These are phyloP conservation scores for Boletus pseudopeckii DNA, from an alignment of 768 basidiomycete genomes.

Conservation along the genomic window DNA sequence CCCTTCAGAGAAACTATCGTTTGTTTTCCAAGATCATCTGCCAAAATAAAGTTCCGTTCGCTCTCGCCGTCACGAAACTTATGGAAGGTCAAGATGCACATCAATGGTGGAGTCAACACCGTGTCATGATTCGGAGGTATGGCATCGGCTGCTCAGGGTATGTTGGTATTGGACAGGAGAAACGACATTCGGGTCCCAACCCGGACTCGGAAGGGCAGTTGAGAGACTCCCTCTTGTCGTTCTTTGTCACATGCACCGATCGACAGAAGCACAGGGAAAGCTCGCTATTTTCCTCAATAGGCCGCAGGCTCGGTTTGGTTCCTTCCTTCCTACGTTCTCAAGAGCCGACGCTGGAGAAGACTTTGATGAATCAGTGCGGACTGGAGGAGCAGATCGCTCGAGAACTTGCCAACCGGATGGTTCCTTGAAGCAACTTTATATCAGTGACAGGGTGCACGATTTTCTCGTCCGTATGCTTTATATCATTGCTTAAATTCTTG, in stretches of 20 bases:
- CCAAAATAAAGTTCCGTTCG: constrained; percentile 24
- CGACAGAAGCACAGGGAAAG: constrained; percentile 6
- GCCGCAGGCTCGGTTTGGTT: constrained; percentile 2
- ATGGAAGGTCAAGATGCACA: constrained; percentile 24
- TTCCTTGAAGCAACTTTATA: neutral
- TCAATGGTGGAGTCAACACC: constrained; percentile 36
- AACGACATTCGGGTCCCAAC: constrained; percentile 15
- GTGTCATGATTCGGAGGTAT: constrained; percentile 7
- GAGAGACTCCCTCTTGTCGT: constrained; percentile 21
- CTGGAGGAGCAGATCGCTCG: constrained; percentile 20
- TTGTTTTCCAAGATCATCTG: constrained; percentile 29
- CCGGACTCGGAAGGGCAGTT: constrained; percentile 25
- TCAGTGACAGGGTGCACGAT: neutral
- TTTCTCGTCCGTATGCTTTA: neutral
- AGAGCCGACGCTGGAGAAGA: constrained; percentile 7
- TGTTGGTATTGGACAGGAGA: constrained; percentile 33
- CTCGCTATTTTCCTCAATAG: constrained; percentile 10
- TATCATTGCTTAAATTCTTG: neutral
- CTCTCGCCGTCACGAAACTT: constrained; percentile 31
- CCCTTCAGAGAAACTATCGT: constrained; percentile 26
- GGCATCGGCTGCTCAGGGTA: constrained; percentile 23
- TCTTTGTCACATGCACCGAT: constrained; percentile 13
- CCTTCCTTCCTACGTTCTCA: constrained; percentile 10
- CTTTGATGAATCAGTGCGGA: constrained; percentile 18
- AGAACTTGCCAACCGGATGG: constrained; percentile 17